Base-by-base conservation (phyloP, 495 filamentous ascomycete genomes). In the Penicillium maclennaniae region DNA sequence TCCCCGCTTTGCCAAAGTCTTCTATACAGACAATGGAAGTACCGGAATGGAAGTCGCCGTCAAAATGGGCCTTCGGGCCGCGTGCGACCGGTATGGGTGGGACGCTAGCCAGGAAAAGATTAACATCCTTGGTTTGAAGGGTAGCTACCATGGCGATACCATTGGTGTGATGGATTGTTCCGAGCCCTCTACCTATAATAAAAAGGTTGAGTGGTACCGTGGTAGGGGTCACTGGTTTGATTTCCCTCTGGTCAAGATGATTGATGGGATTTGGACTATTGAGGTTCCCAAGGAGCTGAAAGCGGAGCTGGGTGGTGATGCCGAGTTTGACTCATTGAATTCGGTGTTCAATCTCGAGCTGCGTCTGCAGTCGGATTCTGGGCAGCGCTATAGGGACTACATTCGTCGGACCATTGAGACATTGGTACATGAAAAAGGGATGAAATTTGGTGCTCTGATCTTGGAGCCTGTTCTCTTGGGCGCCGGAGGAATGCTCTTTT, bases 141-240 rank as follows among this genome's bases (percentile, higher is more conserved):
- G 84, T 1, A 84, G 83, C 53, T 92, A 92, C 59, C 88, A 92
- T 60, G 88, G 88, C 1, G 88, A 92, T 59, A 91, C 87, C 0
- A 87, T 92, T 19, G 88, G 87, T 4, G 85, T 85, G 0, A 92
- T 92, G 88, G 86, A 91, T 56, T 84, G 79, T 49, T 80, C 84
- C 3, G 86, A 89, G 65, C 88, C 88, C 3, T 82, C 79, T 5
- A 81, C 77, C 0, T 92, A 69, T 52, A 91, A 91, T 54, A 72
- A 87, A 55, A 86, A 87, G 60, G 85, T 90, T 0, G 85, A 88
- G 54, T 92, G 88, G 88, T 91, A 92, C 66, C 74, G 78, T 41
- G 86, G 85, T 0, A 76, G 79, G 6, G 88, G 88, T 0, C 77
- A 83, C 56, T 92, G 88, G 88, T 85, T 90, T 54, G 85, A 88